phyloP scores from a whole-genome alignment of 148 eudicot species.

The Persicaria maculosa region DNA sequence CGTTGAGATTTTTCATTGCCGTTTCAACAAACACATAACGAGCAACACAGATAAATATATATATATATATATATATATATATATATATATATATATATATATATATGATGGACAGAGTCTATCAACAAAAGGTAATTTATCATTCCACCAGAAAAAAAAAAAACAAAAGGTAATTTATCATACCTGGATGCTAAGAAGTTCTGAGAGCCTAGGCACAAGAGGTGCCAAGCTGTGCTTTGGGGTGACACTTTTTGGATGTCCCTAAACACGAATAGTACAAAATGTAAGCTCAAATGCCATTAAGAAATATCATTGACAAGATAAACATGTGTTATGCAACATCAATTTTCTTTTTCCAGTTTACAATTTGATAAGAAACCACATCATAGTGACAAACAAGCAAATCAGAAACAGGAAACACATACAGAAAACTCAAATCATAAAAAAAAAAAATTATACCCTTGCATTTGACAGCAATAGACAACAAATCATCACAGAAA shows the following conservation, averaged over 20 bases:
- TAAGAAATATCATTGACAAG: not conserved
- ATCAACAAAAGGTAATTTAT: not conserved
- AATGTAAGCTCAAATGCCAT: not conserved
- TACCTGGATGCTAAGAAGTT: constrained; percentile 86
- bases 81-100: not conserved
- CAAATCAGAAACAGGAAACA: not conserved
- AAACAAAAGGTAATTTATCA: constrained; percentile 5
- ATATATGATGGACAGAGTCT: not conserved
- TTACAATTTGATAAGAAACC: not conserved
- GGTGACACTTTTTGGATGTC: constrained; percentile 86
- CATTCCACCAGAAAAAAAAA: no score
- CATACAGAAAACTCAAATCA: constrained; percentile 2
- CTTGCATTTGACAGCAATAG: not conserved
- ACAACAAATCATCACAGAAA: not conserved
- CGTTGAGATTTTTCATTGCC: not conserved
- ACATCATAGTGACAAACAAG: not conserved
- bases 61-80: no score
- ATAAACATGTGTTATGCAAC: not conserved
- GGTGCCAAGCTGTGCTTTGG: constrained; percentile 93
- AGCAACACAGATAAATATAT: not conserved
- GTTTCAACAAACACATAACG: not conserved
- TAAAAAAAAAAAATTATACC: not conserved
- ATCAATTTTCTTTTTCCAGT: not conserved
- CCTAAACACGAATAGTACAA: constrained; percentile 28
- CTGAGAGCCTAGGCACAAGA: constrained; percentile 82